Base-by-base conservation (phyloP, 306 rosid genomes). In the Dalbergia cochinchinensis region DNA sequence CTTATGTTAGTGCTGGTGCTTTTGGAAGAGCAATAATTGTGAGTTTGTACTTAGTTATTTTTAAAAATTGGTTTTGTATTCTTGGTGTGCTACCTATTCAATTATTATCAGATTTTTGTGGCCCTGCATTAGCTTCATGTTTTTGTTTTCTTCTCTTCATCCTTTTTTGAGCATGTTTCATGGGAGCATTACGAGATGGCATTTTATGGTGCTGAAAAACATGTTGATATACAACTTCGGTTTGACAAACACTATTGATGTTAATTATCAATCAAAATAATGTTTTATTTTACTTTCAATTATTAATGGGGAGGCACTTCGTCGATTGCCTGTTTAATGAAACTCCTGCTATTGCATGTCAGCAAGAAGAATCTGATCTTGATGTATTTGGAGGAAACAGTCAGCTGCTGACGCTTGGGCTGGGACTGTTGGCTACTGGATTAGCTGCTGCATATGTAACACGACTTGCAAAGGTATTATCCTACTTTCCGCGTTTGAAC, bases 1-100 rank as follows among this genome's bases (percentile, higher is more conserved):
- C 99, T 75, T 95, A 95, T 22, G 99, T 95, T 80, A 93, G 99
- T 83, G 99, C 99, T 9, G 99, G 99, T 70, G 99, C 99, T 75
- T 93, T 95, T 84, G 99, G 99, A 81, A 89, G 99, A 77, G 99
- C 98, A 26, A 88, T 95, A 71, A 88, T 95, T 79, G 98, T 95
- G 84, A 92, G 99, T 94, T 81, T 77, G 37, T 76, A 65, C 31
- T 59, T 75, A 18, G 37, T 61, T 70, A 54, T 54, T n/a, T 51
- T 10, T 1, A 11, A 47, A 16, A 54, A 18, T 0, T 42, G 5
- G 11, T 68, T 18, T 51, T 74, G 33, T 65, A 26, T 57, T 79
- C 16, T 54, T 73, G 18, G 16, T 16, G 19, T 79, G 19, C 63
- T 61, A 48, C 55, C 16, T 67, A 69, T 16, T 82, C 20, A 57